Evolutionary conservation across 208 protist genomes (phyloP).

Genomic region (Porcisia deanei): DNA sequence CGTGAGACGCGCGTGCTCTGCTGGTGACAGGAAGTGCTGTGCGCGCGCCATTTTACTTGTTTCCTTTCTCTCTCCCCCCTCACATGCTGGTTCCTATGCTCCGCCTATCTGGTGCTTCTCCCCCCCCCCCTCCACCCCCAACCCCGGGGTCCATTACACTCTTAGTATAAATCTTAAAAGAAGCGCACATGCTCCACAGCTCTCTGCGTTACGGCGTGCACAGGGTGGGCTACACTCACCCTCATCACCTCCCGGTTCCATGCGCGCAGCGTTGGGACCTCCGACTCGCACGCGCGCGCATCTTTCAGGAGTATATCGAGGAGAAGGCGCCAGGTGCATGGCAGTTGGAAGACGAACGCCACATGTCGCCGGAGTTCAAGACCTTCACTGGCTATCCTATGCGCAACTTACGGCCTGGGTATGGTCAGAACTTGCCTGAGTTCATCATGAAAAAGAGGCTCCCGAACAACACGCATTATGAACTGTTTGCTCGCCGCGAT

Average conservation of each 20-base stretch:
- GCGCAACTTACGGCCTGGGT: slow-evolving; percentile 86
- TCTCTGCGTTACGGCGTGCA: slow-evolving; percentile 59
- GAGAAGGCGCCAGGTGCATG: slow-evolving; percentile 84
- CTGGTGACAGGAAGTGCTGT: neutral
- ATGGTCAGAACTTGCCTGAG: slow-evolving; percentile 83
- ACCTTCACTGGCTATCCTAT: slow-evolving; percentile 90
- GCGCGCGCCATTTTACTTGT: neutral
- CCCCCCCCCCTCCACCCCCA: neutral
- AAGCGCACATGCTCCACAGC: slow-evolving; percentile 18
- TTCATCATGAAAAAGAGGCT: slow-evolving; percentile 90
- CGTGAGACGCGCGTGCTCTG: neutral
- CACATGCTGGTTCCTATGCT: too few species aligned
- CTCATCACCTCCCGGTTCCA: slow-evolving; percentile 68
- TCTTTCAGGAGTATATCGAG: slow-evolving; percentile 93
- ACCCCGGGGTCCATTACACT: neutral
- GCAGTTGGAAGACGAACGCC: slow-evolving; percentile 91
- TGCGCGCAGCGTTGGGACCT: slow-evolving; percentile 91
- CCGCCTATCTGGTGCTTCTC: too few species aligned
- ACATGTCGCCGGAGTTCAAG: slow-evolving; percentile 89
- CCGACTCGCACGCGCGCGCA: slow-evolving; percentile 75
- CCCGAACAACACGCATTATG: slow-evolving; percentile 91
- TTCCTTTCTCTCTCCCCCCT: neutral
- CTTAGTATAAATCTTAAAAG: neutral
- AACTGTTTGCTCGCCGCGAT: slow-evolving; percentile 86
- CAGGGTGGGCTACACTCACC: slow-evolving; percentile 71